Conservation (phyloP, 352 stramenopile species). For the Phytophthora kernoviae region DNA sequence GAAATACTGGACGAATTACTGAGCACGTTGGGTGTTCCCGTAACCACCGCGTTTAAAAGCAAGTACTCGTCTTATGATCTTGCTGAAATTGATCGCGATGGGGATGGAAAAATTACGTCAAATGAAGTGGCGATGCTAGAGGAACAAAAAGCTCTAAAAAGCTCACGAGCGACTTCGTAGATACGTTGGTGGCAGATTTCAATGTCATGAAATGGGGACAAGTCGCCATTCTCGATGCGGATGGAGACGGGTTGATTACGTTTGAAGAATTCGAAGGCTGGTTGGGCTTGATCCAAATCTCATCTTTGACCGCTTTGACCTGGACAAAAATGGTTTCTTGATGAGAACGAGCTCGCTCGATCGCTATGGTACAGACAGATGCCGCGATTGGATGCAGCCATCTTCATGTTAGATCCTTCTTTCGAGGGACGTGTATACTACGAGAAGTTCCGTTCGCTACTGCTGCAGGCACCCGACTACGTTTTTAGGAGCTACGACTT, state of each 20-base stretch:
- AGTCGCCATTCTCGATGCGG: slow-evolving; percentile 47
- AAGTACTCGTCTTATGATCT: slow-evolving; percentile 82
- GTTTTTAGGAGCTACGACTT: slow-evolving; percentile 83
- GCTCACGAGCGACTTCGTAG: slow-evolving; percentile 48
- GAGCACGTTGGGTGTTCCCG: slow-evolving; percentile 64
- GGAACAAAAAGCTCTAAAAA: slow-evolving; percentile 27
- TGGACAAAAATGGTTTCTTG: slow-evolving; percentile 86
- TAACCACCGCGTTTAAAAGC: slow-evolving; percentile 52
- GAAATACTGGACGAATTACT: slow-evolving; percentile 69
- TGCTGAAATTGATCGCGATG: slow-evolving; percentile 65
- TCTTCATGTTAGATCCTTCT: slow-evolving; percentile 79
- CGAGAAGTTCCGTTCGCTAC: slow-evolving; percentile 50
- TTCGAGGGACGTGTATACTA: slow-evolving; percentile 88
- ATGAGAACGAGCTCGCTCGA: slow-evolving; percentile 81
- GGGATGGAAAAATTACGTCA: slow-evolving; percentile 74
- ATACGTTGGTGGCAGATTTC: slow-evolving; percentile 56
- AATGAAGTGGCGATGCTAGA: slow-evolving; percentile 53
- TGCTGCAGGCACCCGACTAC: slow-evolving; percentile 51
- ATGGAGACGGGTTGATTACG: slow-evolving; percentile 63
- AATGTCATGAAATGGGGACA: slow-evolving; percentile 66
- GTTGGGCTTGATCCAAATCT: slow-evolving; percentile 76
- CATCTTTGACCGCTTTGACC: slow-evolving; percentile 83
- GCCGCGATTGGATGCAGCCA: slow-evolving; percentile 61
- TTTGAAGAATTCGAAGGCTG: slow-evolving; percentile 74
- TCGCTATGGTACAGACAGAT: slow-evolving; percentile 75